Evolutionary conservation across 1,284 basidiomycete genomes (phyloP).

Genomic region (Calocybe gambosa): DNA sequence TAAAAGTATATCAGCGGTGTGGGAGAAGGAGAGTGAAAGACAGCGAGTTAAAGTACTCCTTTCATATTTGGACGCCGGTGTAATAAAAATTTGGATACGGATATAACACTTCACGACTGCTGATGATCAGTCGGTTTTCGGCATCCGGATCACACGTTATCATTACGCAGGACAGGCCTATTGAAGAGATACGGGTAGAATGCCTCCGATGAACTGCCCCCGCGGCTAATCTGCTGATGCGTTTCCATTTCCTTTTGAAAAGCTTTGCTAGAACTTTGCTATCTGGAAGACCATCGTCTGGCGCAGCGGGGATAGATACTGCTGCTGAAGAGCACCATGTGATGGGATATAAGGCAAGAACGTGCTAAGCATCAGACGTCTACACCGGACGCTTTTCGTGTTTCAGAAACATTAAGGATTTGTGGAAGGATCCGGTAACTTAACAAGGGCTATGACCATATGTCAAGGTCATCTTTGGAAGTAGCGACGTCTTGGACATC

Average conservation of each 20-base stretch:
- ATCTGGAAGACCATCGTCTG: no score
- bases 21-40: neutral
- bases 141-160: constrained; percentile 11
- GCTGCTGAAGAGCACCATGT: constrained; percentile 10
- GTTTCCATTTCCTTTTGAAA: no score
- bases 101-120: no score
- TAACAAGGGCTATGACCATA: neutral
- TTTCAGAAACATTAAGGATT: constrained; percentile 5
- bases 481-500: no score
- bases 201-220: no score
- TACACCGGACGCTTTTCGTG: constrained; percentile 11
- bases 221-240: no score
- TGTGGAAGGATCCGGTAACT: constrained; percentile 10
- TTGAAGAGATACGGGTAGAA: no score
- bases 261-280: no score
- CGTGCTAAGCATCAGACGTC: constrained; percentile 10
- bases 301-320: neutral
- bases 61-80: constrained; percentile 6
- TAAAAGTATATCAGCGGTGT: no score
- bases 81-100: constrained; percentile 1
- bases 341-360: constrained; percentile 1
- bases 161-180: neutral
- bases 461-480: no score
- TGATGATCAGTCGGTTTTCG: constrained; percentile 6
- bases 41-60: neutral